Evolutionary conservation across 1,284 basidiomycete genomes (phyloP).

Genomic region (Binderoboletus segoi): DNA sequence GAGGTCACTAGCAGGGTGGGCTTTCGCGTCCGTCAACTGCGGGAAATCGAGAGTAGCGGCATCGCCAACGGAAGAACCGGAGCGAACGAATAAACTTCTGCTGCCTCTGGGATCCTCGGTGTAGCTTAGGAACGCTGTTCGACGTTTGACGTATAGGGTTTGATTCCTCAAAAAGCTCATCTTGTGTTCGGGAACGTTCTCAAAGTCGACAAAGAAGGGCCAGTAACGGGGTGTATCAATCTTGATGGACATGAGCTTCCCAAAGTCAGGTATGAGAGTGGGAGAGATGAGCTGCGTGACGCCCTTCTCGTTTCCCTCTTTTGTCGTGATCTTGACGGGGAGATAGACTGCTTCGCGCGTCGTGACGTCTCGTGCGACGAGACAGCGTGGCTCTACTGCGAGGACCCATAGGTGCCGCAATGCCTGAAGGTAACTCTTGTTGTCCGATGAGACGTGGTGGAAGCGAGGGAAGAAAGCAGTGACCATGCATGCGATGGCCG

Average conservation of each 20-base stretch:
- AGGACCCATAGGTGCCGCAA: conserved; percentile 95
- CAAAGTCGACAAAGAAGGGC: conserved; percentile 83
- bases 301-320: conserved; percentile 59
- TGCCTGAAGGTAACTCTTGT: conserved; percentile 90
- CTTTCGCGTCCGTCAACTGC: conserved; percentile 64
- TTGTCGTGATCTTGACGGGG: conserved; percentile 83
- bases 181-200: conserved; percentile 66
- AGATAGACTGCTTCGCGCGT: conserved; percentile 88
- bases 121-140: conserved; percentile 91
- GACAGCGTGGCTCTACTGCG: conserved; percentile 91
- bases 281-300: conserved; percentile 85
- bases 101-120: conserved; percentile 92
- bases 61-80: conserved; percentile 75
- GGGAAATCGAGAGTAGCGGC: conserved; percentile 82
- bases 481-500: conserved; percentile 88
- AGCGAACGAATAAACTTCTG: conserved; percentile 82
- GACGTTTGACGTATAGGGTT: conserved; percentile 89
- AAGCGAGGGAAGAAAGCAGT: conserved; percentile 92
- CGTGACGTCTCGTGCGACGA: conserved; percentile 90
- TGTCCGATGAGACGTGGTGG: conserved; percentile 79
- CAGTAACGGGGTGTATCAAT: conserved; percentile 94
- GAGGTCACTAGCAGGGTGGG: conserved; percentile 70
- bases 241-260: conserved; percentile 75
- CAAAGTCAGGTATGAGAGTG: conserved; percentile 87
- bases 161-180: conserved; percentile 72